Evolutionary conservation across 108 stramenopile genomes (phyloP).

Genomic region (Nitzschia putrida): DNA sequence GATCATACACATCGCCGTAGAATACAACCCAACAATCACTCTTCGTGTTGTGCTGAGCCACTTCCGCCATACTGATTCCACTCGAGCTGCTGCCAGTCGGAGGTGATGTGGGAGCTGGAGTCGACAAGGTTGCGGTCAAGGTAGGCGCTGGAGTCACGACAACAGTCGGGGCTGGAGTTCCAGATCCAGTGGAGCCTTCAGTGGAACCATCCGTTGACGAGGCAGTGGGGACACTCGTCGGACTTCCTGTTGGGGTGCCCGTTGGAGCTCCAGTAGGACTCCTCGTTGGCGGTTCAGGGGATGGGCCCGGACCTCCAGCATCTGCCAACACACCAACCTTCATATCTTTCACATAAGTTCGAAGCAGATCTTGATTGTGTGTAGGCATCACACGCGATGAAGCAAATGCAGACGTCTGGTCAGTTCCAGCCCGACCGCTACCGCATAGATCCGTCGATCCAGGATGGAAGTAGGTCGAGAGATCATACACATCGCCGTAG

Average conservation of each 20-base stretch:
- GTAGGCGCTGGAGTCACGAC: no score
- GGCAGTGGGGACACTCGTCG: no score
- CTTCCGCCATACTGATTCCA: not conserved
- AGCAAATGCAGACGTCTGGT: no score
- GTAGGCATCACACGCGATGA: no score
- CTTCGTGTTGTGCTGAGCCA: not conserved
- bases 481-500: not conserved
- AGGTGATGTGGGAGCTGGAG: not conserved
- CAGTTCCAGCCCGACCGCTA: not conserved
- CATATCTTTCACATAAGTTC: no score
- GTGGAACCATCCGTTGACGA: no score
- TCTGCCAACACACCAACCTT: not conserved
- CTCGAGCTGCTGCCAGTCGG: not conserved
- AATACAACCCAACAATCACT: slow-evolving; percentile 3
- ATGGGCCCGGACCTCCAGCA: slow-evolving; percentile 1
- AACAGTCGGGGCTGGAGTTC: no score
- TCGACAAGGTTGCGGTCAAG: no score
- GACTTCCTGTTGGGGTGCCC: no score
- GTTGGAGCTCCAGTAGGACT: not conserved
- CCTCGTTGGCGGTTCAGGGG: not conserved
- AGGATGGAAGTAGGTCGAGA: not conserved
- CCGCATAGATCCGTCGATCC: not conserved
- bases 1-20: not conserved
- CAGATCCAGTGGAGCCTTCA: no score
- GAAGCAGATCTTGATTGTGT: no score